Evolutionary conservation across 225 moss, liverwort and hornwort species (phyloP), one percentile per base, ranked within the genome.

Genomic region (Bryum argenteum): DNA sequence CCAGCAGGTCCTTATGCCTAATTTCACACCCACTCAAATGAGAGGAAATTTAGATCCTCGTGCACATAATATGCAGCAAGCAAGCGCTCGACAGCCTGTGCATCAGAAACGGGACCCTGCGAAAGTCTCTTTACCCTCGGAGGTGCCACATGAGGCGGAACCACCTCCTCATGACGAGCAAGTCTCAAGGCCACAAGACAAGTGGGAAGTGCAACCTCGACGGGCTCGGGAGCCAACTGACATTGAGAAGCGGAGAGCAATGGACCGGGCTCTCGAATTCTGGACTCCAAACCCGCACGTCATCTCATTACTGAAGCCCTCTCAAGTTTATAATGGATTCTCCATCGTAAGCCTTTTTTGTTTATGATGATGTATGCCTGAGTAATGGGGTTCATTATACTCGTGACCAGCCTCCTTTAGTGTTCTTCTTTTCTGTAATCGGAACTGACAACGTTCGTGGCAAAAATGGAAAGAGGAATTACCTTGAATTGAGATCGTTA

Each of bases 271-370:
- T 13, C 41, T 73, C 44, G 69, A 73, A 17, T 73, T 79, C 14
- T 64, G 74, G 79, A 74, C 79, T 63, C 62, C 73, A 9, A 73
- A 79, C 39, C 79, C 79, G 45, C 68, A 57, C 69, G 63, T 79
- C 62, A 68, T 79, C 50, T 54, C 54, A 42, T n/a, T 39, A 37
- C n/a, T 79, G 3, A 69, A 69, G 58, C 79, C 79, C 18, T 79
- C 74, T 61, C 79, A 79, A 58, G 79, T 79, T 67, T 74, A 69
- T 24, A 73, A 73, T 61, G 74, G 79, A 4, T 79, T 79, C 51
- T 79, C 79, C 16, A 61, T 79, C 47, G 74, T 74, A 69, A 79
- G 74, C 63, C 61, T 56, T 17, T 51, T 53, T 9, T 10, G 33
- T 43, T 9, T 57, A 15, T 77, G 45, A 43, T 71, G 45, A 56